Evolutionary conservation across 1,284 basidiomycete species (phyloP).

Genomic region (Fomitopsis palustris): DNA sequence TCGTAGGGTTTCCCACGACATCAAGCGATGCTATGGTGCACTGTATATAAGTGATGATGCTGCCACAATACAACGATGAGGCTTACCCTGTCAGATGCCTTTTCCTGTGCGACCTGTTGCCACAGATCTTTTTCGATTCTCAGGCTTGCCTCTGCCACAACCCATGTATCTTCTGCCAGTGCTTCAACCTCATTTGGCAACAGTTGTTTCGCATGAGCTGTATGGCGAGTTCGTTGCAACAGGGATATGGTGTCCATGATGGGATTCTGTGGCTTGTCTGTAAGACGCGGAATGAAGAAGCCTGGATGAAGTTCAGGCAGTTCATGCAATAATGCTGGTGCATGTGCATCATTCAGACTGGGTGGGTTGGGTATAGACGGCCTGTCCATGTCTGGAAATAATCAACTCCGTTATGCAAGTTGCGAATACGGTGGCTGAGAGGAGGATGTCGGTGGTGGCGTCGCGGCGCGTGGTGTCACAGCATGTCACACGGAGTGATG

Average conservation of each 20-base stretch:
- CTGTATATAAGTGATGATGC: too few relatives aligned
- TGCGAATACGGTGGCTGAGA: background rate
- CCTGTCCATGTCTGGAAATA: background rate
- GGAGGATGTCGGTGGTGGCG: background rate
- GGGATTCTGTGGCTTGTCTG: conserved; percentile 72
- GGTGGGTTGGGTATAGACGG: background rate
- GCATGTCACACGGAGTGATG: background rate
- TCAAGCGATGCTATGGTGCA: conserved; percentile 32
- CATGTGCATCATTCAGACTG: background rate
- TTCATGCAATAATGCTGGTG: conserved; percentile 5
- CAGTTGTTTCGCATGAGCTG: background rate
- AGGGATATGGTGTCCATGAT: conserved; percentile 56
- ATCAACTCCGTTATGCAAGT: background rate
- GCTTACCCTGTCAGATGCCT: background rate
- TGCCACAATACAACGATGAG: background rate
- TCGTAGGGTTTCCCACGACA: conserved; percentile 61
- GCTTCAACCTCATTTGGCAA: conserved; percentile 10
- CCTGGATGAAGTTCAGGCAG: conserved; percentile 28
- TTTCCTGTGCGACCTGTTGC: conserved; percentile 7
- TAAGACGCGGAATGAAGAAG: conserved; percentile 58
- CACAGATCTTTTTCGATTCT: conserved; percentile 8
- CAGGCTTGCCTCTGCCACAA: background rate
- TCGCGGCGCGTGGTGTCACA: conserved; percentile 6
- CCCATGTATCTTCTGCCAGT: conserved; percentile 10
- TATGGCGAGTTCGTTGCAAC: background rate